A percentile compares a stretch with the other conserved stretches of the same genome.
Conservation (phyloP, 441 rosid species). For the Gossypium gossypioides region DNA sequence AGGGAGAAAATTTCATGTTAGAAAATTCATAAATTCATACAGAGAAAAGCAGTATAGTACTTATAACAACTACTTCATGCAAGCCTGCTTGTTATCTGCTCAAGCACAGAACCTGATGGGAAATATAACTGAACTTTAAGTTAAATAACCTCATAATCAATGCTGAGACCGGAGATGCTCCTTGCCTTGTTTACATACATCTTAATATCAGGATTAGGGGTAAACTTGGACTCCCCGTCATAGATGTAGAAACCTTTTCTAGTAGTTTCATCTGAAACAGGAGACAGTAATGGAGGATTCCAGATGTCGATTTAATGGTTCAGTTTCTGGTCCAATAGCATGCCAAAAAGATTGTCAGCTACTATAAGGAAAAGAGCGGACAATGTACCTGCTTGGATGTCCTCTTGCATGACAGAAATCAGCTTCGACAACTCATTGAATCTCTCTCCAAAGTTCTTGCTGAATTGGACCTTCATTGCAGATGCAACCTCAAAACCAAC, state of each 20-base stretch:
- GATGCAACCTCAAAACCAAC: slow-evolving; percentile 2
- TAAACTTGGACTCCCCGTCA: background rate
- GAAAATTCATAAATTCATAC: background rate
- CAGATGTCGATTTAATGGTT: background rate
- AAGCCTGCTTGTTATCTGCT: background rate
- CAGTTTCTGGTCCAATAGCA: background rate
- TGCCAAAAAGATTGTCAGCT: background rate
- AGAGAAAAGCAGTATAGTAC: background rate
- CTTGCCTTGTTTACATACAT: background rate
- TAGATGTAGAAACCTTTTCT: slow-evolving; percentile 4
- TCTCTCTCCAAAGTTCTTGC: slow-evolving; percentile 5
- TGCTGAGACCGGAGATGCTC: background rate
- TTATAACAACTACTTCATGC: background rate
- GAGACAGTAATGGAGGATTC: background rate
- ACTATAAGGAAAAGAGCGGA: background rate
- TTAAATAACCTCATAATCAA: slow-evolving; percentile 1
- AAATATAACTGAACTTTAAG: background rate
- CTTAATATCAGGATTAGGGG: background rate
- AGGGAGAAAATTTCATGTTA: background rate
- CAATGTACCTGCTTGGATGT: background rate
- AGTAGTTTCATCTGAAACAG: background rate
- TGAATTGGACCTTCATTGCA: background rate
- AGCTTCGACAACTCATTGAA: background rate
- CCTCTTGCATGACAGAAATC: slow-evolving; percentile 3
- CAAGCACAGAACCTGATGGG: background rate